Base-by-base conservation (phyloP, 768 basidiomycete species). In the Mycena chlorophos region DNA sequence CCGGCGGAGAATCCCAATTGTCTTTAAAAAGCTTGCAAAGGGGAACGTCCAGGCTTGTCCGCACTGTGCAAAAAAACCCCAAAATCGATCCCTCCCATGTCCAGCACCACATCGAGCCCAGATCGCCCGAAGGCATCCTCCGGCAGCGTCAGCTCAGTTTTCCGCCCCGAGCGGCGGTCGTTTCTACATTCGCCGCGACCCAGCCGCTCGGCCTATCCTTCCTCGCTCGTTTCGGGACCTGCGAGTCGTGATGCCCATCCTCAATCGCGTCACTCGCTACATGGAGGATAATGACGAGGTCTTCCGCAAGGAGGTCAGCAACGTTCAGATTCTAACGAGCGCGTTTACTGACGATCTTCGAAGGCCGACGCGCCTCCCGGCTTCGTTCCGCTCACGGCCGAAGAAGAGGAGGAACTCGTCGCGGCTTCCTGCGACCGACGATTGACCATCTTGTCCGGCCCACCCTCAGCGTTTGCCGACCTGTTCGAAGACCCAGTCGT, bases 251-350 rank as follows among this genome's bases (percentile, higher is more conserved):
- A 23, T 46, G 23, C 12, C 5, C 23, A 20, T 46, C 23, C 5
- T 5, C 6, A 23, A 46, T 19, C 45, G 45, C 12, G n/a, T 46
- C 20, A 46, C 26, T 5, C 5, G 27, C 23, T 46, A 6, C 25
- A 46, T 46, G 45, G 45, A 46, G 45, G 45, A 46, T n/a, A 46
- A 46, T n/a, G 45, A 46, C 45, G 25, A 46, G 45, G 12, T 25
- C 45, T 46, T 25, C 27, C 45, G 45, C 27, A 25, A 25, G 5
- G 45, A 46, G 45, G 45, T 46, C 8, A 46, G 45, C 27, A 43
- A 43, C 40, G 8, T 43, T 20, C 12, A 16, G 8, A 43, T 43
- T 16, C 22, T n/a, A 10, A 43, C 40, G 8, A 10, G 20, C 10
- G 10, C 10, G 22, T n/a, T 37, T 10, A 37, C 34, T n/a, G 34